Evolutionary conservation across 768 basidiomycete genomes (phyloP).

Genomic region (Phylloporus sp.): DNA sequence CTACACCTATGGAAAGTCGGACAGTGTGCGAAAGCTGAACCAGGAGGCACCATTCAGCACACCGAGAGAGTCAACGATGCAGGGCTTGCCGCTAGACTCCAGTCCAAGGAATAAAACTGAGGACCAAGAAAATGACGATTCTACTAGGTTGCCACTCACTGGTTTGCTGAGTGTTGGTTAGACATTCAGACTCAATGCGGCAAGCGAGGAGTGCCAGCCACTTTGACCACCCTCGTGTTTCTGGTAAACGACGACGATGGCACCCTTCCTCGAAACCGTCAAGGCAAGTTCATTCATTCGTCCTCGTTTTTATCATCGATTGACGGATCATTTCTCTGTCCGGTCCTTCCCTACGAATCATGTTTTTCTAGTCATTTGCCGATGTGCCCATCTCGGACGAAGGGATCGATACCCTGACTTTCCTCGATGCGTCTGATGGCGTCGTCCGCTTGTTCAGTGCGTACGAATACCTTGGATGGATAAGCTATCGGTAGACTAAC

Average conservation of each 20-base stretch:
- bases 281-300: constrained; percentile 40
- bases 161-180: too few species aligned
- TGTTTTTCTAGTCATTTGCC: constrained; percentile 71
- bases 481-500: background rate
- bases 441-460: constrained; percentile 73
- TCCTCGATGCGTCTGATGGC: constrained; percentile 86
- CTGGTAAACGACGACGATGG: constrained; percentile 41
- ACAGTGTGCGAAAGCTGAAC: too few species aligned
- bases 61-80: too few species aligned
- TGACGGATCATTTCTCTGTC: background rate
- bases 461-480: constrained; percentile 18
- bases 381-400: constrained; percentile 82
- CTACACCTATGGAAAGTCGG: too few species aligned
- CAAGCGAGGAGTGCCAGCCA: background rate
- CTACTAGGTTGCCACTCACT: too few species aligned
- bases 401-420: constrained; percentile 84
- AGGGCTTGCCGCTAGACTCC: too few species aligned
- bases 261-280: constrained; percentile 70
- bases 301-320: background rate
- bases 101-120: too few species aligned
- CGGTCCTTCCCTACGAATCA: background rate
- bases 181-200: background rate
- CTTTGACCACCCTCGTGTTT: background rate
- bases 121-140: too few species aligned
- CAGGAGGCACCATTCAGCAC: too few species aligned